Base-by-base conservation (phyloP, 495 filamentous ascomycete genomes). In the Astrothelium macrocarpum region DNA sequence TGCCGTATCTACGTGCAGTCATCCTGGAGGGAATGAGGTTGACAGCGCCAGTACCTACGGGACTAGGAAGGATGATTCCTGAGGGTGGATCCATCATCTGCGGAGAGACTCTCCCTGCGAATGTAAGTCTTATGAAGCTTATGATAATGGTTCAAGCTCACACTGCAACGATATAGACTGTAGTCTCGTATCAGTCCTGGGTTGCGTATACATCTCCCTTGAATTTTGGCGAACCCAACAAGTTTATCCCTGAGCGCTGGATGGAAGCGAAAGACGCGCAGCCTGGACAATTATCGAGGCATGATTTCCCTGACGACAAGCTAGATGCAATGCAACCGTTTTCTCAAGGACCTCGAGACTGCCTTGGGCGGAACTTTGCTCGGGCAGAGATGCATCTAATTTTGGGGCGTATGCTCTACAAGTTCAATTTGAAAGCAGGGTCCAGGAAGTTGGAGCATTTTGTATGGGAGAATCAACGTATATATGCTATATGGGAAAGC, bases 211-310 rank as follows among this genome's bases (percentile, higher is more conserved):
- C 34, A 39, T 39, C 34, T 5, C 14, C 34, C 5, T 39, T 14
- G 14, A 78, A 81, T 65, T 87, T 83, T 67, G 71, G 66, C 0
- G 65, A 32, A 2, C 59, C 59, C 32, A 25, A 61, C 7, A 25
- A 61, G 18, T 61, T 61, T 20, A 25, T 61, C 12, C 59, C 59
- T 11, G 59, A 61, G 31, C 59, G 59, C 36, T 61, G 25, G 28
- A 20, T 61, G 2, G 59, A 32, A 5, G n/a, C 23, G 9, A 16
- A 2, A 4, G 14, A n/a, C 3, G 34, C 34, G 14, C 34, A 14
- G 14, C 34, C 34, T 5, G 34, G 34, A 39, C 5, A 14, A 39
- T 5, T 5, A 14, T 5, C 34, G 5, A 5, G 5, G 34, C 5
- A 39, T 5, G 14, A 39, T 14, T 39, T 39, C 34, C 23, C 58